phyloP scores from a whole-genome alignment of 495 filamentous ascomycete genomes.

The Friedmanniomyces simplex region DNA sequence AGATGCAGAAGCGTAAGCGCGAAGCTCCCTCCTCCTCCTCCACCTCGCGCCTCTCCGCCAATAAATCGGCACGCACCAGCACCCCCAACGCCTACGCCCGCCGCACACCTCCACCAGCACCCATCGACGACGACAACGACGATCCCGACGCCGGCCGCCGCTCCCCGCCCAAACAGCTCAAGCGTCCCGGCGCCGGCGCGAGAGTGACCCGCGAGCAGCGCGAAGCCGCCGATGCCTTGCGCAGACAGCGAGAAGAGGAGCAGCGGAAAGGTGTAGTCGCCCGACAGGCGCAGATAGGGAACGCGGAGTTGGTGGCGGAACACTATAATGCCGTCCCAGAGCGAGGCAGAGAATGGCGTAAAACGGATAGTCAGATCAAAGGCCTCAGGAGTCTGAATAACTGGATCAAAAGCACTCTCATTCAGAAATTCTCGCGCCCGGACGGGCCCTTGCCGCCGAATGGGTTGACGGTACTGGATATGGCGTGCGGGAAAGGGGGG shows the following conservation, averaged over 20 bases:
- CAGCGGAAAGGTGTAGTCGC: constrained; percentile 33
- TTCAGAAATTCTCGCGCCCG: constrained; percentile 88
- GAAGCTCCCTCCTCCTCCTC: constrained; percentile 10
- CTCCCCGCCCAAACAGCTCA: constrained; percentile 56
- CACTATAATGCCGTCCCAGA: constrained; percentile 96
- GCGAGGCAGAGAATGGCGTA: constrained; percentile 87
- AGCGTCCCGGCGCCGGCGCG: constrained; percentile 74
- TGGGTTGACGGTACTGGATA: constrained; percentile 70
- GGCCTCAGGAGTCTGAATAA: constrained; percentile 93
- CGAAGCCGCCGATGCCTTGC: constrained; percentile 38
- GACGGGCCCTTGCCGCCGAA: constrained; percentile 39
- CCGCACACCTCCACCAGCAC: constrained; percentile 24
- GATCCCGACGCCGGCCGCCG: constrained; percentile 10
- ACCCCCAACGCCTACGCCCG: constrained; percentile 18
- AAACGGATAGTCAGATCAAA: constrained; percentile 86
- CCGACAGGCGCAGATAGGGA: constrained; percentile 29
- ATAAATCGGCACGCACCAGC: constrained; percentile 6
- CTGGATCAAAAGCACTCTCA: constrained; percentile 93
- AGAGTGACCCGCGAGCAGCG: constrained; percentile 60
- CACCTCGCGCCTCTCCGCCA: constrained; percentile 2
- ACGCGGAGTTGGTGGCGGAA: constrained; percentile 64
- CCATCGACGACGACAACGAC: constrained; percentile 12
- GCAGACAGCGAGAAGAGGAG: constrained; percentile 47
- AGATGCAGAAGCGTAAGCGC: constrained; percentile 16
- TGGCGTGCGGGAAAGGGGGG: constrained; percentile 94